Evolutionary conservation across 805 yeast species (phyloP).

Genomic region (Saccharomycopsis sp.): DNA sequence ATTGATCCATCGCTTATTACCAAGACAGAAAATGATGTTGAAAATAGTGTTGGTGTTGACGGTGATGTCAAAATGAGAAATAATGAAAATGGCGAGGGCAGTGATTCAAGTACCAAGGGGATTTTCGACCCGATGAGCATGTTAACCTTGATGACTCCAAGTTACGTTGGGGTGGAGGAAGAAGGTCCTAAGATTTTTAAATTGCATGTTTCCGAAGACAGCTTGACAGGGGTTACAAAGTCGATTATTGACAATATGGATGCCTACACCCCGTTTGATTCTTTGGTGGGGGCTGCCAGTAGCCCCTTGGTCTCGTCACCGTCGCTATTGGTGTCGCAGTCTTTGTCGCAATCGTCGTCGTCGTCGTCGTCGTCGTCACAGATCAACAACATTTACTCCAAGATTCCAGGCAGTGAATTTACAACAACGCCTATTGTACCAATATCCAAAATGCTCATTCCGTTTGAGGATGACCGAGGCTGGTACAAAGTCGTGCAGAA

Average conservation of each 20-base stretch:
- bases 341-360: background rate
- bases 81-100: background rate
- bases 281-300: too few relatives aligned
- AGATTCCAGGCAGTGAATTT: slow-evolving; percentile 26
- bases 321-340: too few relatives aligned
- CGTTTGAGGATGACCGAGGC: slow-evolving; percentile 52
- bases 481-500: slow-evolving; percentile 53
- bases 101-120: too few relatives aligned
- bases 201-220: slow-evolving; percentile 33
- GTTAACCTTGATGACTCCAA: too few relatives aligned
- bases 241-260: slow-evolving; percentile 42
- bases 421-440: slow-evolving; percentile 36
- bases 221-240: slow-evolving; percentile 37
- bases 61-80: too few relatives aligned
- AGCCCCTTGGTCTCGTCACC: too few relatives aligned
- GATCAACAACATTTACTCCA: background rate
- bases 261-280: slow-evolving; percentile 34
- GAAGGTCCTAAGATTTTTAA: slow-evolving; percentile 24
- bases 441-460: slow-evolving; percentile 56
- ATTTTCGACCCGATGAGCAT: too few relatives aligned
- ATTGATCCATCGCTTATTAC: too few relatives aligned
- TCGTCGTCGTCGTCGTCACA: too few relatives aligned
- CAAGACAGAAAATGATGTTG: slow-evolving; percentile 4
- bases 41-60: background rate
- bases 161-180: too few relatives aligned